phyloP scores from a whole-genome alignment of 148 eudicot genomes.

The Chenopodium suecicum region DNA sequence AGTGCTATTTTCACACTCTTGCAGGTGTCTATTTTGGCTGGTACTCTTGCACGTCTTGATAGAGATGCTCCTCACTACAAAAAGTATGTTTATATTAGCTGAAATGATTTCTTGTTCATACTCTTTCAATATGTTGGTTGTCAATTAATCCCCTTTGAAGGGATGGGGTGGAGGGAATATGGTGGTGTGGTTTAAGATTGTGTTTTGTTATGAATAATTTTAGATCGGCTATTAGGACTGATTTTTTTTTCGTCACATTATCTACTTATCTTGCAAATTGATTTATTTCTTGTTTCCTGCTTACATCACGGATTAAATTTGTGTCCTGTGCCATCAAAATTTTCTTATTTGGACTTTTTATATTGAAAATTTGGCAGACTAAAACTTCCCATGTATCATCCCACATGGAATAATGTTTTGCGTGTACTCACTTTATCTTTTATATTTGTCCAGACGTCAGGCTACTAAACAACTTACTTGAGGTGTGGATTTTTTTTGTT shows the following conservation, averaged over 20 bases:
- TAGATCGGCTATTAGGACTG: neutral
- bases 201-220: neutral
- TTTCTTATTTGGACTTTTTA: neutral
- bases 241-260: neutral
- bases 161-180: neutral
- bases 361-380: neutral
- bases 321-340: neutral
- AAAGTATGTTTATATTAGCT: conserved; percentile 51
- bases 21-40: conserved; percentile 98
- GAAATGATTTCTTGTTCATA: neutral
- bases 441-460: neutral
- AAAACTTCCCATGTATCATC: neutral
- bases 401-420: neutral
- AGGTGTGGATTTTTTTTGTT: neutral
- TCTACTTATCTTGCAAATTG: neutral
- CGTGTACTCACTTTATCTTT: neutral
- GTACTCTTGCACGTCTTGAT: conserved; percentile 96
- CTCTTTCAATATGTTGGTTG: neutral
- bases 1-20: conserved; percentile 14
- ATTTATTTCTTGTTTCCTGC: too few species aligned
- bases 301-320: neutral
- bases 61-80: conserved; percentile 99
- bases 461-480: neutral
- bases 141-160: neutral
- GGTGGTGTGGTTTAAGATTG: neutral